Evolutionary conservation across 1,284 basidiomycete genomes (phyloP).

Genomic region (Paramarasmius palmivorus): DNA sequence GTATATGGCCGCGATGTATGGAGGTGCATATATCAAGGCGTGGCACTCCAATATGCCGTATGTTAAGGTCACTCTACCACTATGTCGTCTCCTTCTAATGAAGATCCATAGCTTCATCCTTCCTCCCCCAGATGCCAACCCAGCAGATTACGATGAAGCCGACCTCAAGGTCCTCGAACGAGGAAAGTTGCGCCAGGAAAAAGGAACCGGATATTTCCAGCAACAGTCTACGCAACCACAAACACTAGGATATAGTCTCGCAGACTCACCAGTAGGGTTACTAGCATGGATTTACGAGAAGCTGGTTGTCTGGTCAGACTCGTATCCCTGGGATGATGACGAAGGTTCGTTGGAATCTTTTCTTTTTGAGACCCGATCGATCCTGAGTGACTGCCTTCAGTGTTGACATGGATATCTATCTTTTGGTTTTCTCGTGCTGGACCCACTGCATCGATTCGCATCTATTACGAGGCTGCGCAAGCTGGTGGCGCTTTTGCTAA

Average conservation of each 20-base stretch:
- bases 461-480: conserved; percentile 34
- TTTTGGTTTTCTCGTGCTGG: conserved; percentile 39
- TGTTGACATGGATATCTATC: conserved; percentile 39
- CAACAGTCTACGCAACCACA: conserved; percentile 36
- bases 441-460: conserved; percentile 35
- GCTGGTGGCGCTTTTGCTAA: background rate
- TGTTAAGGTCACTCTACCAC: too few species aligned
- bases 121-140: background rate
- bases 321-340: conserved; percentile 41
- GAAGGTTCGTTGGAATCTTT: conserved; percentile 21
- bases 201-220: conserved; percentile 28
- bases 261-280: conserved; percentile 44
- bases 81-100: too few species aligned
- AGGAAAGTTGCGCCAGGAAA: conserved; percentile 16
- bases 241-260: conserved; percentile 38
- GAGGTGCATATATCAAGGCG: conserved; percentile 33
- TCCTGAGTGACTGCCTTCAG: conserved; percentile 17
- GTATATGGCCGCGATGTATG: conserved; percentile 29
- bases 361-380: background rate
- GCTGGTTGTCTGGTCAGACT: conserved; percentile 44
- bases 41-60: conserved; percentile 38
- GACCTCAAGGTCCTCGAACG: conserved; percentile 26
- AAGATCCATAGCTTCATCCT: conserved; percentile 10
- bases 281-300: conserved; percentile 27
- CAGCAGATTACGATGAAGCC: conserved; percentile 13